phyloP scores from a whole-genome alignment of 2,329 filamentous ascomycete species.

The Blastomyces emzantsi region DNA sequence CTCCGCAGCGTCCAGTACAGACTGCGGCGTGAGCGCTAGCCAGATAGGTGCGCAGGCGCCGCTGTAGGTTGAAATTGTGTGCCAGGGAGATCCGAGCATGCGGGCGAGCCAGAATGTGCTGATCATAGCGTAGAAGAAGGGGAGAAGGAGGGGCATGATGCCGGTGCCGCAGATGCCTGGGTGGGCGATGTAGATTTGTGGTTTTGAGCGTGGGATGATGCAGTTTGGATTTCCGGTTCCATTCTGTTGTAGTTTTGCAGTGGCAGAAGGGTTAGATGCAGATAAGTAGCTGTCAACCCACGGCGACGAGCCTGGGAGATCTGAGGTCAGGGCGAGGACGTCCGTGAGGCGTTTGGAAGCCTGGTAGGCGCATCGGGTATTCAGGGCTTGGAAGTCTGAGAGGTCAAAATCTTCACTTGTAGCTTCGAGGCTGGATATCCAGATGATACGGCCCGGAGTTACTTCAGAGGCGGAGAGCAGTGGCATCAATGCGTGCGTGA shows the following conservation, averaged over 20 bases:
- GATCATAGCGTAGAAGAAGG: slow-evolving; percentile 62
- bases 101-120: slow-evolving; percentile 62
- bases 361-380: slow-evolving; percentile 62
- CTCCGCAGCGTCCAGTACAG: slow-evolving; percentile 31
- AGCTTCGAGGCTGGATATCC: slow-evolving; percentile 77
- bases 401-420: slow-evolving; percentile 48
- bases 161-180: slow-evolving; percentile 78
- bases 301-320: slow-evolving; percentile 54
- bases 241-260: background rate
- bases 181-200: slow-evolving; percentile 69
- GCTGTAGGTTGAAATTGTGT: slow-evolving; percentile 64
- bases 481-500: slow-evolving; percentile 70
- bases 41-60: slow-evolving; percentile 70
- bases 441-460: slow-evolving; percentile 61
- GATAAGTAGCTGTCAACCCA: slow-evolving; percentile 51
- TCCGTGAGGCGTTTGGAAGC: slow-evolving; percentile 82
- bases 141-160: slow-evolving; percentile 63
- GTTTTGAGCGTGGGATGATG: slow-evolving; percentile 27
- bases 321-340: slow-evolving; percentile 63
- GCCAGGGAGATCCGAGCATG: slow-evolving; percentile 80
- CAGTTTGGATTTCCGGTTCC: slow-evolving; percentile 13
- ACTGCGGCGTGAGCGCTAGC: slow-evolving; percentile 60
- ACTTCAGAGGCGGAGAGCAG: slow-evolving; percentile 47
- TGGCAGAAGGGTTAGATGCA: slow-evolving; percentile 20
- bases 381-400: slow-evolving; percentile 68